Conservation (phyloP, 2,329 filamentous ascomycete genomes). For the Penicillium sp. region DNA sequence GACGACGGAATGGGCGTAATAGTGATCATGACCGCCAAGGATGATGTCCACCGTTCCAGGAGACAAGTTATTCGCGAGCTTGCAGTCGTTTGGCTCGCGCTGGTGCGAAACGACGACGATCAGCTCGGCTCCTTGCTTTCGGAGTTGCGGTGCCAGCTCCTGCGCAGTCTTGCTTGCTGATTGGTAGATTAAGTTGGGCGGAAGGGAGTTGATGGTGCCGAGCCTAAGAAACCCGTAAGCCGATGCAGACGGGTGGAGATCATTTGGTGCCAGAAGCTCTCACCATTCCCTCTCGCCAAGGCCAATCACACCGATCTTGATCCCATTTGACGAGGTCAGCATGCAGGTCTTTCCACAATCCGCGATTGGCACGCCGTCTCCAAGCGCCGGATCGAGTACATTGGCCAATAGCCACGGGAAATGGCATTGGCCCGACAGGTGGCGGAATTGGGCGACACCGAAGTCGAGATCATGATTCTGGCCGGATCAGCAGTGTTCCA, state of each 20-base stretch:
- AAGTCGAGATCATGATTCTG: conserved; percentile 93
- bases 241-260: neutral
- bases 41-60: conserved; percentile 78
- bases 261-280: neutral
- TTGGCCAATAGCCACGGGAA: conserved; percentile 93
- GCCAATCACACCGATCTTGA: conserved; percentile 82
- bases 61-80: conserved; percentile 70
- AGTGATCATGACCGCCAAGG: conserved; percentile 86
- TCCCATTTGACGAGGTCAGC: conserved; percentile 74
- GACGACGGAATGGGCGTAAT: conserved; percentile 73
- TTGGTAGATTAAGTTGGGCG: conserved; percentile 77
- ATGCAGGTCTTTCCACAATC: conserved; percentile 73
- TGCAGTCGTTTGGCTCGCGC: conserved; percentile 85
- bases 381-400: conserved; percentile 78
- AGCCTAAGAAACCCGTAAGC: conserved; percentile 48
- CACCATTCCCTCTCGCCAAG: conserved; percentile 81
- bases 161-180: conserved; percentile 73
- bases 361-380: conserved; percentile 70
- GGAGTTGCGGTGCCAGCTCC: conserved; percentile 70
- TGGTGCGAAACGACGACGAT: conserved; percentile 81
- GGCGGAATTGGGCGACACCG: conserved; percentile 74
- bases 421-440: conserved; percentile 69
- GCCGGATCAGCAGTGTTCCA: conserved; percentile 10
- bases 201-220: conserved; percentile 81
- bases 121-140: conserved; percentile 76